phyloP scores from a whole-genome alignment of 306 rosid species.

The Mimosa bimucronata region DNA sequence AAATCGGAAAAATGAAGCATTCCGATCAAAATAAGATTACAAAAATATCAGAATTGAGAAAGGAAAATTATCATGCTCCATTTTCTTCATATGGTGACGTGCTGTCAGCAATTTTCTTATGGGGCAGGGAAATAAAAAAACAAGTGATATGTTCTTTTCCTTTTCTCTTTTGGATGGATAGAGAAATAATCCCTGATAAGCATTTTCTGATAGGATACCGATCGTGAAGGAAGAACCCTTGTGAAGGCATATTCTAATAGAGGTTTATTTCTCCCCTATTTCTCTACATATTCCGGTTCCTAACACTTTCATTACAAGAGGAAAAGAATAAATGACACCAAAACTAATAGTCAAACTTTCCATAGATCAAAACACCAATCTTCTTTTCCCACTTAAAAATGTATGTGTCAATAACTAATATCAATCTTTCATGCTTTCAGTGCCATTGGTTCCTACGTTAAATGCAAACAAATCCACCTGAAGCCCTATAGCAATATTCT shows the following conservation, averaged over 20 bases:
- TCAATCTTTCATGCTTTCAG: constrained; percentile 12
- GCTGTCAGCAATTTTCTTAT: not conserved
- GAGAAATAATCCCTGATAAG: not conserved
- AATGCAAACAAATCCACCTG: constrained; percentile 15
- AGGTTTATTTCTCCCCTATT: no score
- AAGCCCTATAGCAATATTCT: constrained; percentile 18
- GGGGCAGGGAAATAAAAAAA: not conserved
- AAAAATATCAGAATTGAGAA: constrained; percentile 7
- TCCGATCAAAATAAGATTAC: not conserved
- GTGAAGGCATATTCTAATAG: no score
- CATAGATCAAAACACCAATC: not conserved
- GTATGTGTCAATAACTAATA: not conserved
- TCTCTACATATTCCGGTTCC: no score
- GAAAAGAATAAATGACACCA: not conserved
- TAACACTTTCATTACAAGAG: not conserved
- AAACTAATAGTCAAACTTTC: constrained; percentile 9
- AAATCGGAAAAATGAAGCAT: constrained; percentile 25
- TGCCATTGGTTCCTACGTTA: constrained; percentile 9
- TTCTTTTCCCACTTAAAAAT: not conserved
- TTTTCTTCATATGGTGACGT: constrained; percentile 19
- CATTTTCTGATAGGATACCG: no score
- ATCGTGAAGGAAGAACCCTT: no score
- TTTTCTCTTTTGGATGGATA: not conserved
- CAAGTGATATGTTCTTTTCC: not conserved
- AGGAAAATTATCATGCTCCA: not conserved